Base-by-base conservation (phyloP, 1,284 basidiomycete species). In the Pascua guehoae region DNA sequence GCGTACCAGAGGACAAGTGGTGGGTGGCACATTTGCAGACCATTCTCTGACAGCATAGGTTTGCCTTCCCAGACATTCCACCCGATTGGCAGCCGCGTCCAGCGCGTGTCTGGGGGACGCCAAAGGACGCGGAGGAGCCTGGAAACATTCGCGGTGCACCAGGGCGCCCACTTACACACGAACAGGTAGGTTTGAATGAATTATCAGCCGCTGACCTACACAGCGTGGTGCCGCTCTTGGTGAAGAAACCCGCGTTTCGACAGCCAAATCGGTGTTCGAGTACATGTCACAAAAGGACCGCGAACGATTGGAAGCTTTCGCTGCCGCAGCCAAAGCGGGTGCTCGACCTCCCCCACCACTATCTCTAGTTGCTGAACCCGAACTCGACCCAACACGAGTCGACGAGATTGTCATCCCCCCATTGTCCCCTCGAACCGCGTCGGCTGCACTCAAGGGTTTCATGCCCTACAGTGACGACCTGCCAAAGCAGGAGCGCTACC, bases 241-340 rank as follows among this genome's bases (percentile, higher is more conserved):
- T 48, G 95, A 98, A 76, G 84, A 84, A 41, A 83, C 86, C 1
- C 85, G 85, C 0, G 53, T 69, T 4, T 69, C 70, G 0, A 62
- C 71, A 48, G 72, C 71, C 9, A 77, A 75, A 43, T 95, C 91
- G 0, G 84, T 98, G 4, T 94, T 94, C 68, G 92, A 97, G 49
- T 98, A 88, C 73, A 86, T 98, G 70, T 93, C 92, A 0, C 84
- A 88, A 62, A 94, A 93, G 71, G 91, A 94, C 65, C 83, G 85
- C 51, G 91, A 95, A 58, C 86, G 92, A 3, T 81, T 98, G 4
- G 85, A 88, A 58, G 82, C 83, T 11, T 81, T 88, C 32, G 79
- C 85, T 12, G 73, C 64, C 0, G 60, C 66, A 4, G 68, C 66
- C 10, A 63, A 68, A 51, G 47, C 55, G 4, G 49, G 44, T 4